Percentiles rank a stretch among this genome's conserved stretches.
phyloP scores from a whole-genome alignment of 2,329 filamentous ascomycete species.

The Pseudocercospora musae region DNA sequence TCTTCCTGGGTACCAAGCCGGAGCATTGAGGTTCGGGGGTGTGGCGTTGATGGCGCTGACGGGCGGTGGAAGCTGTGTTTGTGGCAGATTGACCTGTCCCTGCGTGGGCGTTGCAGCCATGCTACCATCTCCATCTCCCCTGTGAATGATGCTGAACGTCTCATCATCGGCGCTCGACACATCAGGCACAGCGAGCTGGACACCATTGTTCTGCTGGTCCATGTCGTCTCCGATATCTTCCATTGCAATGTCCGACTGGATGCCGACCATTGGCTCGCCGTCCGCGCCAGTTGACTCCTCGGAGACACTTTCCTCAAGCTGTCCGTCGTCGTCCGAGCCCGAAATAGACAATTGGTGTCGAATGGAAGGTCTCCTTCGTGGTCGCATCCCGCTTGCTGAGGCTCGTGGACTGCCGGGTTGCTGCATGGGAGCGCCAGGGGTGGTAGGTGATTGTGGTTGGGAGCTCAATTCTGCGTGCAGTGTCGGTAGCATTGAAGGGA shows the following conservation, averaged over 20 bases:
- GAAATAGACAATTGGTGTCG: conserved; percentile 83
- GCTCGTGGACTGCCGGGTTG: conserved; percentile 45
- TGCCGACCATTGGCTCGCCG: conserved; percentile 71
- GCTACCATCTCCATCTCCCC: conserved; percentile 78
- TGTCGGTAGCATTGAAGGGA: conserved; percentile 75
- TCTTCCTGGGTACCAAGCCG: conserved; percentile 30
- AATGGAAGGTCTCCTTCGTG: conserved; percentile 75
- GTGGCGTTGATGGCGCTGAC: conserved; percentile 66
- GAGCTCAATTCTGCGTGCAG: conserved; percentile 69
- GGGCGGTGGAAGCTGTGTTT: conserved; percentile 46
- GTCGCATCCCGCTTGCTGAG: conserved; percentile 52
- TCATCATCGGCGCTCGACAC: conserved; percentile 82
- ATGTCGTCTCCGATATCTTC: conserved; percentile 84
- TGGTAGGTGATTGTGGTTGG: conserved; percentile 90
- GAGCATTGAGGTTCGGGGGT: conserved; percentile 67
- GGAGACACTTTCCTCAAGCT: conserved; percentile 77
- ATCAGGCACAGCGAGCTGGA: conserved; percentile 72
- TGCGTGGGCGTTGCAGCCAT: conserved; percentile 66
- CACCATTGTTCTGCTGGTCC: conserved; percentile 62
- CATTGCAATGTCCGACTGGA: conserved; percentile 79
- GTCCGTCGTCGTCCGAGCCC: conserved; percentile 82
- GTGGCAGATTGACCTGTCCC: conserved; percentile 29
- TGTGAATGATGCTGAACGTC: conserved; percentile 91
- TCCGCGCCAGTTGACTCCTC: conserved; percentile 76
- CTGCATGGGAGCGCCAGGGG: conserved; percentile 66